Conservation (phyloP, 2,329 filamentous ascomycete genomes). For the Sclerotinia subarctica region DNA sequence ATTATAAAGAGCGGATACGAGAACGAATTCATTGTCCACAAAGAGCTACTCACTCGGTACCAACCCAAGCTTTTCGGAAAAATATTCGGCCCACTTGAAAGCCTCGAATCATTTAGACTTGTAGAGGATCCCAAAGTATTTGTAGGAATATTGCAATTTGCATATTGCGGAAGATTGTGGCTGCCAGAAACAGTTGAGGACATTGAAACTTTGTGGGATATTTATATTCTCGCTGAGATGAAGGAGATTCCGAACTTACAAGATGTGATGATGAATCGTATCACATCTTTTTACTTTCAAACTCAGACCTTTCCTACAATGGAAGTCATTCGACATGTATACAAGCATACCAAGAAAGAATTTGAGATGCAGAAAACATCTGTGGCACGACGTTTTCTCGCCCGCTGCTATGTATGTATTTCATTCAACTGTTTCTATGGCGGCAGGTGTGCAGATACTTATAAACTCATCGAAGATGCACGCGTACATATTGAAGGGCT, state of each 20-base stretch:
- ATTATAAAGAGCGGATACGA: background rate
- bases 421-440: background rate
- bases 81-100: background rate
- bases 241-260: background rate
- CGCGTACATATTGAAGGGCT: background rate
- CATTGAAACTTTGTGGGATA: background rate
- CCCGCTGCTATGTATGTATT: background rate
- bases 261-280: conserved; percentile 4
- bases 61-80: background rate
- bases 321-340: background rate
- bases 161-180: background rate
- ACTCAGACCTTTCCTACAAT: background rate
- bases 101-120: background rate
- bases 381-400: background rate
- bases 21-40: background rate
- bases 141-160: background rate
- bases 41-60: background rate
- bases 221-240: background rate
- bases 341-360: background rate
- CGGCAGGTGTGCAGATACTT: background rate
- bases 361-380: background rate
- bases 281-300: background rate
- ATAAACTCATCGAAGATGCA: background rate
- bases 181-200: background rate
- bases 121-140: background rate